phyloP scores from a whole-genome alignment of 2,329 filamentous ascomycete species.

The Hansfordia pulvinata region DNA sequence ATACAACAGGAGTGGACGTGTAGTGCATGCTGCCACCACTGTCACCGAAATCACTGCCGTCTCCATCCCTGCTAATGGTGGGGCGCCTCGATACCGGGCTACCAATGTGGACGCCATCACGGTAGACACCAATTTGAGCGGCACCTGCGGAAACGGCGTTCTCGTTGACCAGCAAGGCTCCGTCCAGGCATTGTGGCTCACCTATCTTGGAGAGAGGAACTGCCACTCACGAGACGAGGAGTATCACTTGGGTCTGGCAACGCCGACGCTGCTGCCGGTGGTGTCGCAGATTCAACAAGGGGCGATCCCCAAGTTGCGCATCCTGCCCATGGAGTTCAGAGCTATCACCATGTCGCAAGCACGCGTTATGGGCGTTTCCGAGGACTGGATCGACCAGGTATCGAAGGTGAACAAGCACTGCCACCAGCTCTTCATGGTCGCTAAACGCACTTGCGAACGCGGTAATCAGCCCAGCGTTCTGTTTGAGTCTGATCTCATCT shows the following conservation, averaged over 20 bases:
- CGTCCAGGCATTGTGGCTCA: conserved; percentile 92
- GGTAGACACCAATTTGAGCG: conserved; percentile 82
- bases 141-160: conserved; percentile 88
- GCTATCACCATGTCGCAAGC: conserved; percentile 95
- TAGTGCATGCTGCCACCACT: conserved; percentile 85
- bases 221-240: conserved; percentile 81
- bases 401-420: conserved; percentile 78
- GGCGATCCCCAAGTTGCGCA: conserved; percentile 66
- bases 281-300: conserved; percentile 74
- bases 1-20: conserved; percentile 91
- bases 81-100: conserved; percentile 83
- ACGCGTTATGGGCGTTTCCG: conserved; percentile 90
- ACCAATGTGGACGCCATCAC: conserved; percentile 96
- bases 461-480: conserved; percentile 40
- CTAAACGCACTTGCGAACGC: conserved; percentile 66
- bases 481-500: conserved; percentile 80
- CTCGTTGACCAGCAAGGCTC: conserved; percentile 80
- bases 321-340: conserved; percentile 87
- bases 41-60: conserved; percentile 97
- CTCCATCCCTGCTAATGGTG: conserved; percentile 84
- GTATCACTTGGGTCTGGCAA: conserved; percentile 87
- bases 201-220: conserved; percentile 84
- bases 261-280: conserved; percentile 80
- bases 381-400: conserved; percentile 90
- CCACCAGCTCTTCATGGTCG: conserved; percentile 97